Evolutionary conservation across 345 rosid genomes (phyloP).

Genomic region (Erodium maritimum): DNA sequence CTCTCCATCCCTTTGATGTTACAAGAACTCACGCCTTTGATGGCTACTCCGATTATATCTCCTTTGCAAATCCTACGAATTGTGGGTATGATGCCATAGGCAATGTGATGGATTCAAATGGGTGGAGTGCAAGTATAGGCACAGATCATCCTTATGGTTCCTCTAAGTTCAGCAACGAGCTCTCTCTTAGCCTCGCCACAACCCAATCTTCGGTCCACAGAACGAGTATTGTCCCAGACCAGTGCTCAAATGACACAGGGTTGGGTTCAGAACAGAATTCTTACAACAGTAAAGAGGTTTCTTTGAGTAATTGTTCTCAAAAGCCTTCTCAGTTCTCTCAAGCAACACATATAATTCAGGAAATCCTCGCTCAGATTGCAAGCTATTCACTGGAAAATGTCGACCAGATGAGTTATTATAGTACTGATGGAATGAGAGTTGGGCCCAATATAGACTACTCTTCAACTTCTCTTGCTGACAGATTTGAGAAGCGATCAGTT

Average conservation of each 20-base stretch:
- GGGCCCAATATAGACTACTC: conserved; percentile 16
- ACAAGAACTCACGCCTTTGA: conserved; percentile 15
- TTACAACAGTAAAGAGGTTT: conserved; percentile 40
- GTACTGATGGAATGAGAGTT: conserved; percentile 16
- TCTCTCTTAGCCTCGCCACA: conserved; percentile 69
- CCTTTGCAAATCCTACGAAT: conserved; percentile 14
- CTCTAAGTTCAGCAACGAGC: conserved; percentile 36
- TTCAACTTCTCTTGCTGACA: conserved; percentile 11
- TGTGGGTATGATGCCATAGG: conserved; percentile 21
- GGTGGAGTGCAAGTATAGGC: conserved; percentile 30
- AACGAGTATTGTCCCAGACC: conserved; percentile 33
- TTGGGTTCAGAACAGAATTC: conserved; percentile 46
- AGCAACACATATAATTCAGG: conserved; percentile 50
- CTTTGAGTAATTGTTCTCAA: conserved; percentile 27
- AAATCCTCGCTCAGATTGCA: conserved; percentile 73
- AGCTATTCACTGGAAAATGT: conserved; percentile 51
- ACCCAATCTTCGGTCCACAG: conserved; percentile 23
- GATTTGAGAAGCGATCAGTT: conserved; percentile 17
- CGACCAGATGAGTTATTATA: conserved; percentile 25
- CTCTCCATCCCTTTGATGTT: conserved; percentile 24
- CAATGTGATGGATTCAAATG: conserved; percentile 19
- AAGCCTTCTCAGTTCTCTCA: conserved; percentile 28
- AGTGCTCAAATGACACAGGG: conserved; percentile 32
- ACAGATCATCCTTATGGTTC: conserved; percentile 18
- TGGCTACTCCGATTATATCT: conserved; percentile 21